Conservation (phyloP, 495 filamentous ascomycete species). For the Aspergillus sclerotiicarbonarius region DNA sequence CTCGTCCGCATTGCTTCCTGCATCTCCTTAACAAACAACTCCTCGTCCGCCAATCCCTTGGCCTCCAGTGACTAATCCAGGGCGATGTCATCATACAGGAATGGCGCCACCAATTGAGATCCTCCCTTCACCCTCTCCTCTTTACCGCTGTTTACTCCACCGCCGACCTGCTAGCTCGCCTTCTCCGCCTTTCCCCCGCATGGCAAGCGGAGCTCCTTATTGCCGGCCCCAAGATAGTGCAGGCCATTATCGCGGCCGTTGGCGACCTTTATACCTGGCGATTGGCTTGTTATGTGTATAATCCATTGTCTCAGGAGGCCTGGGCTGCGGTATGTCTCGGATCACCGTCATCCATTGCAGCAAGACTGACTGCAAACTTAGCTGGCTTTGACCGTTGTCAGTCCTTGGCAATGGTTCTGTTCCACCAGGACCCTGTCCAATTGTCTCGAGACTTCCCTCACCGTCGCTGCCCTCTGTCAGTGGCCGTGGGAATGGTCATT, state of each 20-base stretch:
- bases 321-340: constrained; percentile 63
- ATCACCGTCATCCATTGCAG: neutral
- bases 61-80: constrained; percentile 10
- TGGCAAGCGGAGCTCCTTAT: constrained; percentile 63
- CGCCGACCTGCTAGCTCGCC: constrained; percentile 50
- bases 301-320: constrained; percentile 57
- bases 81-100: constrained; percentile 57
- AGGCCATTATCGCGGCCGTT: constrained; percentile 73
- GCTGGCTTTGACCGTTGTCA: constrained; percentile 68
- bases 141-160: constrained; percentile 75
- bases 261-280: constrained; percentile 91
- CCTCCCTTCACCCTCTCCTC: constrained; percentile 83
- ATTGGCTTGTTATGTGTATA: constrained; percentile 71
- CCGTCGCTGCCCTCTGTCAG: constrained; percentile 70
- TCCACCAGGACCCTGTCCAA: constrained; percentile 93
- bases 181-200: constrained; percentile 47
- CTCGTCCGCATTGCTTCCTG: neutral
- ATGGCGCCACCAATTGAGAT: constrained; percentile 88
- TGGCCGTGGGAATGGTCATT: constrained; percentile 81
- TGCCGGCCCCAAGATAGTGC: constrained; percentile 68
- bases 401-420: constrained; percentile 96
- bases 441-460: constrained; percentile 85
- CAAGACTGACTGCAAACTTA: constrained; percentile 21
- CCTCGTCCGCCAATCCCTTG: constrained; percentile 1
- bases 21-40: neutral